Evolutionary conservation across 768 basidiomycete species (phyloP).

Genomic region (Leucocoprinus birnbaumii): DNA sequence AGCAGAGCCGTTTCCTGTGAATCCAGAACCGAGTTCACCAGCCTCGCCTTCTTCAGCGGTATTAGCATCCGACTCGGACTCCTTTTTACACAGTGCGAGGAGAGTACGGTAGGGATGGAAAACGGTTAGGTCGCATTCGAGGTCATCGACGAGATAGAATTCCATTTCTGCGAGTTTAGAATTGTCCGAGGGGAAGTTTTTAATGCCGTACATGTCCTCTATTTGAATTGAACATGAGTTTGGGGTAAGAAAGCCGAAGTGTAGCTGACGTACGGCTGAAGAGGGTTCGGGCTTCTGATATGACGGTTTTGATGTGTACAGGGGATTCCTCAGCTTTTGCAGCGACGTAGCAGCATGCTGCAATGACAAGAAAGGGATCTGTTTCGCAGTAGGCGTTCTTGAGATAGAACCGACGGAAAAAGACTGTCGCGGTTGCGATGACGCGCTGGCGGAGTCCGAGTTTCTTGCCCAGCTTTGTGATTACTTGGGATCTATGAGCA

Average conservation of each 20-base stretch:
- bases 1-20: background rate
- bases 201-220: constrained; percentile 70
- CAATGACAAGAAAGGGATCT: constrained; percentile 89
- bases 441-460: constrained; percentile 83
- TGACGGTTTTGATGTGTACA: constrained; percentile 89
- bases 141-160: constrained; percentile 78
- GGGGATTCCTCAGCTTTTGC: constrained; percentile 98
- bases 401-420: constrained; percentile 95
- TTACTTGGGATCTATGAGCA: constrained; percentile 44
- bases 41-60: constrained; percentile 51
- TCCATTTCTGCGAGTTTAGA: constrained; percentile 98
- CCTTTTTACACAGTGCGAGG: constrained; percentile 69
- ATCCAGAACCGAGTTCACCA: constrained; percentile 38
- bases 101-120: constrained; percentile 96
- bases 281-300: constrained; percentile 74
- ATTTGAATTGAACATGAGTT: background rate
- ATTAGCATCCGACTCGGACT: constrained; percentile 27
- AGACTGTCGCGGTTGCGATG: constrained; percentile 92
- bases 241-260: background rate
- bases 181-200: constrained; percentile 84
- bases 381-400: constrained; percentile 96
- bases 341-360: constrained; percentile 93
- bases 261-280: no score
- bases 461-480: constrained; percentile 84
- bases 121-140: constrained; percentile 90